These are phyloP conservation scores for Tuber magnatum DNA, from an alignment of 495 filamentous ascomycete species.

Conservation along the genomic window DNA sequence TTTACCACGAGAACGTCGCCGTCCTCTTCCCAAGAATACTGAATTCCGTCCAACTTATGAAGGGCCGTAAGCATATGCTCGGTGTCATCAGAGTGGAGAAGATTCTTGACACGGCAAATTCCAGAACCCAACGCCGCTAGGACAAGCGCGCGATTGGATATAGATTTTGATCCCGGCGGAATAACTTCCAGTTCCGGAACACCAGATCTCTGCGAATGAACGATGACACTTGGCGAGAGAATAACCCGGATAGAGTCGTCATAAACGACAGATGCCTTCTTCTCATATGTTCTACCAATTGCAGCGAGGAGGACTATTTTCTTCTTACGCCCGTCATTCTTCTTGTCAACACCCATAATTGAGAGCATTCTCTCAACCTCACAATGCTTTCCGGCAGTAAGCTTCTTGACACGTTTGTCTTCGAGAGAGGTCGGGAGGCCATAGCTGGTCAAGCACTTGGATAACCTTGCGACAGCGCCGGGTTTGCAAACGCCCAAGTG, in stretches of 20 bases:
- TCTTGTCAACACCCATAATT: slow-evolving; percentile 98
- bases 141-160: slow-evolving; percentile 90
- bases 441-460: slow-evolving; percentile 90
- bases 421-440: slow-evolving; percentile 78
- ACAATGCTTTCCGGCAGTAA: slow-evolving; percentile 81
- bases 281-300: slow-evolving; percentile 81
- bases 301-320: slow-evolving; percentile 91
- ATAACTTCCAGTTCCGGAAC: slow-evolving; percentile 56
- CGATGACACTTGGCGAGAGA: slow-evolving; percentile 69
- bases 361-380: slow-evolving; percentile 79
- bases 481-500: slow-evolving; percentile 82
- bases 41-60: slow-evolving; percentile 73
- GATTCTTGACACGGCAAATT: slow-evolving; percentile 76
- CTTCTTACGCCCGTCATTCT: slow-evolving; percentile 92
- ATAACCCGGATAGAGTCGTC: slow-evolving; percentile 79
- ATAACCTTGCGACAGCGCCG: slow-evolving; percentile 77
- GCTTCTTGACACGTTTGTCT: slow-evolving; percentile 73
- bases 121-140: slow-evolving; percentile 86
- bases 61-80: slow-evolving; percentile 94
- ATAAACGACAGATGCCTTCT: slow-evolving; percentile 74
- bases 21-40: slow-evolving; percentile 88
- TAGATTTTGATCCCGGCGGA: slow-evolving; percentile 94
- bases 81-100: slow-evolving; percentile 94
- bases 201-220: slow-evolving; percentile 46
- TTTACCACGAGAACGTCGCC: slow-evolving; percentile 82